These are phyloP conservation scores for Hibiscus mutabilis DNA, from an alignment of 345 rosid genomes.

Conservation along the genomic window DNA sequence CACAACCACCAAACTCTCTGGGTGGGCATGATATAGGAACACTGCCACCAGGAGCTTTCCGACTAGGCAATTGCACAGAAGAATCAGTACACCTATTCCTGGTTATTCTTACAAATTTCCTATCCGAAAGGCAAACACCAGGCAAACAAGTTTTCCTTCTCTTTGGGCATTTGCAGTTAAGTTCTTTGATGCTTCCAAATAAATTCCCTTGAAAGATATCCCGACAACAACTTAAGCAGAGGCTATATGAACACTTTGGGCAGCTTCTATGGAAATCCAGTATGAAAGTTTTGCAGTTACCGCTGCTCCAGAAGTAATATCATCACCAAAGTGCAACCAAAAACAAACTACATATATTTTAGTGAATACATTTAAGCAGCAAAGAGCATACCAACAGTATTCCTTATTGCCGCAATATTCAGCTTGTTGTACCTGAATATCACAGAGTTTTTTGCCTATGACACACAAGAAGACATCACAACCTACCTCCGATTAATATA, in stretches of 20 bases:
- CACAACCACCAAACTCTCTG: constrained; percentile 55
- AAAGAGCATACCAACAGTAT: constrained; percentile 46
- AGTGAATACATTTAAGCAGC: constrained; percentile 11
- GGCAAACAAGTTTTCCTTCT: constrained; percentile 26
- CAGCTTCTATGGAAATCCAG: constrained; percentile 65
- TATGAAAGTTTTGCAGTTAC: constrained; percentile 45
- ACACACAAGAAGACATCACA: constrained; percentile 18
- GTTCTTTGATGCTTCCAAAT: constrained; percentile 32
- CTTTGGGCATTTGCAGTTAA: constrained; percentile 25
- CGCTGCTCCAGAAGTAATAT: constrained; percentile 35
- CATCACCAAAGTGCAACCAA: constrained; percentile 19
- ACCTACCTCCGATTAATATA: constrained; percentile 3
- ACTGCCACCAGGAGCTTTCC: constrained; percentile 24
- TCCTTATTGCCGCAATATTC: constrained; percentile 40
- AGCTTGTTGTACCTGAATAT: constrained; percentile 39
- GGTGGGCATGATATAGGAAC: constrained; percentile 45
- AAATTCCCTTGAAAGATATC: constrained; percentile 39
- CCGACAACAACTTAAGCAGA: constrained; percentile 59
- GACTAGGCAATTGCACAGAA: constrained; percentile 23
- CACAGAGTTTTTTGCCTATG: constrained; percentile 46
- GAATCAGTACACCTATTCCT: constrained; percentile 25
- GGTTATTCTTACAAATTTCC: constrained; percentile 19
- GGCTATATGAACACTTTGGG: constrained; percentile 53
- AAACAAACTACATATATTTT: constrained; percentile 16
- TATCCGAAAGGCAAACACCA: constrained; percentile 24